Percentiles rank a stretch among this genome's conserved stretches.
These are phyloP conservation scores for Candida ficus DNA, from an alignment of 805 yeast genomes.

Conservation along the genomic window DNA sequence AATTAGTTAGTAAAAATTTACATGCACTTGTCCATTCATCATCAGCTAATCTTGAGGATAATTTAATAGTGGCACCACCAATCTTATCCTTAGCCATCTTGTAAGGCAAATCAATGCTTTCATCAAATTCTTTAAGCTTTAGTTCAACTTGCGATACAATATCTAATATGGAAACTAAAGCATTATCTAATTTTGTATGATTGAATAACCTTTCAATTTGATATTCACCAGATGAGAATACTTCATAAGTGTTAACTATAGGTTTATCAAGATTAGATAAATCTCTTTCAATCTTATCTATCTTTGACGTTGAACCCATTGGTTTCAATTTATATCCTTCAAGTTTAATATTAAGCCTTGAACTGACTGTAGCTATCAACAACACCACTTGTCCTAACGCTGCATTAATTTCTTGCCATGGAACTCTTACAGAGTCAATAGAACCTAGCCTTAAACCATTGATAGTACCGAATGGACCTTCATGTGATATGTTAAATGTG, in stretches of 20 bases:
- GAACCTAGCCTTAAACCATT: conserved; percentile 82
- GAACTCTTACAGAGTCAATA: conserved; percentile 51
- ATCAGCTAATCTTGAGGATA: conserved; percentile 57
- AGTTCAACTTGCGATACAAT: conserved; percentile 35
- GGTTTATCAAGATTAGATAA: conserved; percentile 29
- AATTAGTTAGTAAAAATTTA: conserved; percentile 68
- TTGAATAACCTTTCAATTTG: conserved; percentile 65
- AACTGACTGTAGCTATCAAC: conserved; percentile 57
- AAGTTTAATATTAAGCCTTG: conserved; percentile 50
- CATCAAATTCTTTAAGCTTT: conserved; percentile 39
- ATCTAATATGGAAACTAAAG: conserved; percentile 74
- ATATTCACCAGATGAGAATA: conserved; percentile 66
- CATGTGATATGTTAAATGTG: conserved; percentile 77
- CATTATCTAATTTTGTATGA: conserved; percentile 71
- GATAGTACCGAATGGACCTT: conserved; percentile 81
- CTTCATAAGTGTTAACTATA: conserved; percentile 33
- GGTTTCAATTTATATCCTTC: conserved; percentile 66
- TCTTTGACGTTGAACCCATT: conserved; percentile 77
- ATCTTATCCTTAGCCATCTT: conserved; percentile 63
- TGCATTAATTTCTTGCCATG: conserved; percentile 90
- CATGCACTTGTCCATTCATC: conserved; percentile 90
- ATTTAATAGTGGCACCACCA: conserved; percentile 70
- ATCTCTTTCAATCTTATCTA: conserved; percentile 49
- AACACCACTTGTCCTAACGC: conserved; percentile 83
- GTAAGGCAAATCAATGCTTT: conserved; percentile 66